Evolutionary conservation across 305 asterid species (phyloP), one percentile per base, ranked within the genome.

Genomic region (Solanum aculeatissimum): DNA sequence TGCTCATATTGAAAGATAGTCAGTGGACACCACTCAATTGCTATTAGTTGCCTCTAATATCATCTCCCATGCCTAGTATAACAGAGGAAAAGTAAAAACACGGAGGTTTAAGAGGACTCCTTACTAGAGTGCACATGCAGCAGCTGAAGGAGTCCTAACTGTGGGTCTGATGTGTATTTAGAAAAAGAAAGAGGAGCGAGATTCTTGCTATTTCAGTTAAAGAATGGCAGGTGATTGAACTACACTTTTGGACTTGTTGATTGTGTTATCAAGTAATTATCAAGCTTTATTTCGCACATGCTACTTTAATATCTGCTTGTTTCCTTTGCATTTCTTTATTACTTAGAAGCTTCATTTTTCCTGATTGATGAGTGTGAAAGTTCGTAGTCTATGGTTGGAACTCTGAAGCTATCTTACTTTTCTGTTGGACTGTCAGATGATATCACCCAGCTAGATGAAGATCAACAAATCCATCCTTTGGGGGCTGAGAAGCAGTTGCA

Each of bases 401-500:
- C 80, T 75, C 87, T 91, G 89, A 91, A 86, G 23, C 80, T 55
- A 66, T 58, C 51, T 86, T 87, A 78, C 65, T 80, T 82, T 87
- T 62, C 90, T 87, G 84, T 90, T 83, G 42, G 53, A 83, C 85
- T 88, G 84, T 81, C 89, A 96, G 99, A 96, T 92, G 99, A 96
- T 89, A 90, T 95, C 74, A 94, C 99, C 60, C 94, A 88, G 88
- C 96, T 95, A 12, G 90, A 85, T 62, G 98, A 87, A 85, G 95
- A 90, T 87, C 87, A 79, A 65, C 85, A 81, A 70, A 85, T 55
- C 78, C 60, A 43, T 77, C 32, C 86, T 12, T 84, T 83, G 69
- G 88, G 72, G 60, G 82, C 74, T 80, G 88, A 83, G 82, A 84
- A 87, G 74, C 88, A 71, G 80, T 51, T 77, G 53, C 40, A 51